These are phyloP conservation scores for Sphaerulina populicola DNA, from an alignment of 2,329 filamentous ascomycete genomes.

Conservation along the genomic window DNA sequence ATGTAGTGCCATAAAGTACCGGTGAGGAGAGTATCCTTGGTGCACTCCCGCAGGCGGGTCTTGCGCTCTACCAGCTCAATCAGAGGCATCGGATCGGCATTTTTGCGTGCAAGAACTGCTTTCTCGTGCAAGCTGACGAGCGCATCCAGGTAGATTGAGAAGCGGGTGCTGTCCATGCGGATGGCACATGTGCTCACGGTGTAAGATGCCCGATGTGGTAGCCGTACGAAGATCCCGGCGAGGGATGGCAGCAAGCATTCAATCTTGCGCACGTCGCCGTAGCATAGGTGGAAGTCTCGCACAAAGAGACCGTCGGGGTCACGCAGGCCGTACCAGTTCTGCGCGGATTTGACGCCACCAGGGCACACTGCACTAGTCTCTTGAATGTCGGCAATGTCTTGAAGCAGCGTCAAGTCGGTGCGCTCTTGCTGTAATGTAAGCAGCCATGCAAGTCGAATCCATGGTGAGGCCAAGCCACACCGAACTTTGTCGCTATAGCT, in stretches of 20 bases:
- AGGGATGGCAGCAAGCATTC: conserved; percentile 67
- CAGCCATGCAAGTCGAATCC: conserved; percentile 78
- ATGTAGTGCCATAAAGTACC: conserved; percentile 69
- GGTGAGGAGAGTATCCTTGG: conserved; percentile 53
- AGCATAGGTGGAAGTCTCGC: conserved; percentile 66
- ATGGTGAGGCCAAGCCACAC: conserved; percentile 74
- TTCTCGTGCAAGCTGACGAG: conserved; percentile 48
- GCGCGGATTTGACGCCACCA: conserved; percentile 47
- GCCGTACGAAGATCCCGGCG: conserved; percentile 52
- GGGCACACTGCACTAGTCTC: conserved; percentile 51
- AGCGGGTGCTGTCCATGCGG: conserved; percentile 52
- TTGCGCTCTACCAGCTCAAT: conserved; percentile 56
- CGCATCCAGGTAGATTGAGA: conserved; percentile 49
- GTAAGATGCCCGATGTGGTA: conserved; percentile 41
- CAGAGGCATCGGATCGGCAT: conserved; percentile 52
- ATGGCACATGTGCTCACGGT: conserved; percentile 59
- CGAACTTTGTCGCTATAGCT: conserved; percentile 51
- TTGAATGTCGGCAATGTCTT: conserved; percentile 57
- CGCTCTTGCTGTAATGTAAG: conserved; percentile 64
- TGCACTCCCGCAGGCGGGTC: conserved; percentile 54
- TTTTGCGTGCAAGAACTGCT: conserved; percentile 31
- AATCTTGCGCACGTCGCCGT: conserved; percentile 62
- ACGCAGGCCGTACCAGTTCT: conserved; percentile 67
- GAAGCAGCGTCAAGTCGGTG: conserved; percentile 59
- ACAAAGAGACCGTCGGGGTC: conserved; percentile 61